These are phyloP conservation scores for Saturnispora gosingensis DNA, from an alignment of 805 yeast genomes.

Conservation along the genomic window DNA sequence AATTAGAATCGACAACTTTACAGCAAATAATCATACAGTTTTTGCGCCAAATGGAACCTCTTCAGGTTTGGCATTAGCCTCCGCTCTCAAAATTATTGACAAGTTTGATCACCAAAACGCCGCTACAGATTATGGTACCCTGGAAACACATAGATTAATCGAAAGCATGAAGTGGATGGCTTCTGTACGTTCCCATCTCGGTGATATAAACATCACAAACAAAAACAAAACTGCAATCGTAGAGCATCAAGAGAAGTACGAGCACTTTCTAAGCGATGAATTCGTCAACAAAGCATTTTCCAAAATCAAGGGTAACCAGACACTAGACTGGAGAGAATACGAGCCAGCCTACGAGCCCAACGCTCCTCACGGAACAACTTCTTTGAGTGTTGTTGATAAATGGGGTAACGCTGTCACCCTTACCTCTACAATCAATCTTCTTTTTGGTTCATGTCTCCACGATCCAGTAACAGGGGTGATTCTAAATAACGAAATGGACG, in stretches of 20 bases:
- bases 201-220: slow-evolving; percentile 42
- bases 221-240: slow-evolving; percentile 17
- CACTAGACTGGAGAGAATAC: slow-evolving; percentile 64
- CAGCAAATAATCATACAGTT: slow-evolving; percentile 26
- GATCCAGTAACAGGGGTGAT: slow-evolving; percentile 78
- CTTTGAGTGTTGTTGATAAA: slow-evolving; percentile 69
- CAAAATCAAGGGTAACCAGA: slow-evolving; percentile 46
- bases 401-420: slow-evolving; percentile 71
- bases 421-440: slow-evolving; percentile 80
- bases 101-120: slow-evolving; percentile 21
- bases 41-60: slow-evolving; percentile 65
- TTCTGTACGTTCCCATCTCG: slow-evolving; percentile 74
- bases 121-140: slow-evolving; percentile 33
- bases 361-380: slow-evolving; percentile 89
- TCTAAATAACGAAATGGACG: slow-evolving; percentile 90
- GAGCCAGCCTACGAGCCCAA: slow-evolving; percentile 68
- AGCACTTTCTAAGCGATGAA: slow-evolving; percentile 36
- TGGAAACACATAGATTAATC: slow-evolving; percentile 55
- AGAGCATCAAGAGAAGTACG: slow-evolving; percentile 30
- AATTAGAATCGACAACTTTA: slow-evolving; percentile 30
- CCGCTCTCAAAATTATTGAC: slow-evolving; percentile 54
- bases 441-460: slow-evolving; percentile 76
- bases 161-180: slow-evolving; percentile 95
- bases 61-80: slow-evolving; percentile 71
- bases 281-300: slow-evolving; percentile 49